Evolutionary conservation across 225 moss, liverwort and hornwort genomes (phyloP).

Genomic region (Sphagnum tenellum): DNA sequence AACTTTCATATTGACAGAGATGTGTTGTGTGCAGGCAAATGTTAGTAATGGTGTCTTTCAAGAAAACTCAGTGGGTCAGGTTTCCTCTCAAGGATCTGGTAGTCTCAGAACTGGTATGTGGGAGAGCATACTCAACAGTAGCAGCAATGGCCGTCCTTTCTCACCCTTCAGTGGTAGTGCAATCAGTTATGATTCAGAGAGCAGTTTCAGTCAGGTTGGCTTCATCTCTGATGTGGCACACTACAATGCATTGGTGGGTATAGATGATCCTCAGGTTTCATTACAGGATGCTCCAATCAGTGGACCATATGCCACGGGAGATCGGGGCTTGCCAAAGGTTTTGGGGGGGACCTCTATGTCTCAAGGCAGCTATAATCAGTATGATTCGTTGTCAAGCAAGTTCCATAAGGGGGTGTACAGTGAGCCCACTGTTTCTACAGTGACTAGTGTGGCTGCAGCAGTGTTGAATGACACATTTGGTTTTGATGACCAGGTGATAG

Average conservation of each 20-base stretch:
- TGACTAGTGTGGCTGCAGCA: slow-evolving; percentile 41
- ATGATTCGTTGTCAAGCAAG: slow-evolving; percentile 13
- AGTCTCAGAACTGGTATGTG: slow-evolving; percentile 22
- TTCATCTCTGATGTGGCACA: slow-evolving; percentile 25
- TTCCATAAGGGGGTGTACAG: slow-evolving; percentile 11
- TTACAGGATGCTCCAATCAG: slow-evolving; percentile 12
- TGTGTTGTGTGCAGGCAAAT: too few relatives aligned
- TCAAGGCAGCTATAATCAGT: slow-evolving; percentile 8
- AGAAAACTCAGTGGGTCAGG: slow-evolving; percentile 19
- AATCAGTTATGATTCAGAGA: slow-evolving; percentile 28
- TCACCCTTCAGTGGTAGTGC: slow-evolving; percentile 22
- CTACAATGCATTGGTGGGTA: slow-evolving; percentile 29
- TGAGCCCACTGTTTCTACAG: slow-evolving; percentile 35
- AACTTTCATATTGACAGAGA: too few relatives aligned
- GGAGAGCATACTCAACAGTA: slow-evolving; percentile 21
- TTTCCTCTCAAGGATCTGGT: slow-evolving; percentile 24
- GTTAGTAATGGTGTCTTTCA: background rate
- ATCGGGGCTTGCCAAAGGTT: slow-evolving; percentile 11
- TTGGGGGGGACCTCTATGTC: slow-evolving; percentile 8
- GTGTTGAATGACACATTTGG: slow-evolving; percentile 40
- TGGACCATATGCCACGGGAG: slow-evolving; percentile 11
- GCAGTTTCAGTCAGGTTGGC: slow-evolving; percentile 26
- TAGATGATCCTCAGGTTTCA: slow-evolving; percentile 14
- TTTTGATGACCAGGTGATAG: slow-evolving; percentile 39
- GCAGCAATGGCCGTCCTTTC: slow-evolving; percentile 16